Percentiles rank a stretch among this genome's conserved stretches.
Evolutionary conservation across 106 monocot genomes (phyloP).

Genomic region (Cymbidium sinense): DNA sequence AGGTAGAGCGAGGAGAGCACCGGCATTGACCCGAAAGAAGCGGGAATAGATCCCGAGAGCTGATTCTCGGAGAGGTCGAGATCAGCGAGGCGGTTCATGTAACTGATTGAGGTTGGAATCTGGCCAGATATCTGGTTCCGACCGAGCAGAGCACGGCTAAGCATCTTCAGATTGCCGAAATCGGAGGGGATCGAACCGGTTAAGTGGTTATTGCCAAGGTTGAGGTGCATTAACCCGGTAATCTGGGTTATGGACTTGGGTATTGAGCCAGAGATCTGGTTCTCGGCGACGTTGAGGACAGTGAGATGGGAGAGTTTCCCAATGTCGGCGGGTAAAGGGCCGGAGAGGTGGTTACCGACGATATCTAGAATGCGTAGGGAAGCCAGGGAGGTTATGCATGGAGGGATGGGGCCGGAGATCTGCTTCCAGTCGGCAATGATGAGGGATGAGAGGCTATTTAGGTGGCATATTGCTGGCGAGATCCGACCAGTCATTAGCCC

Average conservation of each 20-base stretch:
- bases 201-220: constrained; percentile 55
- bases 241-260: constrained; percentile 52
- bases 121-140: constrained; percentile 57
- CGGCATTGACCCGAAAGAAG: constrained; percentile 34
- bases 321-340: constrained; percentile 45
- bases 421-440: constrained; percentile 85
- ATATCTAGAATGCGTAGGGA: constrained; percentile 72
- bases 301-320: constrained; percentile 54
- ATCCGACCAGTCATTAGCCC: constrained; percentile 74
- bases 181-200: constrained; percentile 48
- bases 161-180: constrained; percentile 61
- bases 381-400: constrained; percentile 54
- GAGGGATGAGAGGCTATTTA: constrained; percentile 51
- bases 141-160: constrained; percentile 67
- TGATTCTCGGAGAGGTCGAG: constrained; percentile 66
- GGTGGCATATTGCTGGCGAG: constrained; percentile 46
- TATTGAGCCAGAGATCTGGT: constrained; percentile 53
- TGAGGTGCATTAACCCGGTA: constrained; percentile 66
- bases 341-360: constrained; percentile 67
- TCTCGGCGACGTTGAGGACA: constrained; percentile 85
- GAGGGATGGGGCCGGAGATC: constrained; percentile 61
- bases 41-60: constrained; percentile 50
- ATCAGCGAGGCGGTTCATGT: constrained; percentile 70
- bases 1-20: constrained; percentile 85
- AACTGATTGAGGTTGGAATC: constrained; percentile 47